Conservation (phyloP, 768 basidiomycete species). For the Termitomyces sp. region DNA sequence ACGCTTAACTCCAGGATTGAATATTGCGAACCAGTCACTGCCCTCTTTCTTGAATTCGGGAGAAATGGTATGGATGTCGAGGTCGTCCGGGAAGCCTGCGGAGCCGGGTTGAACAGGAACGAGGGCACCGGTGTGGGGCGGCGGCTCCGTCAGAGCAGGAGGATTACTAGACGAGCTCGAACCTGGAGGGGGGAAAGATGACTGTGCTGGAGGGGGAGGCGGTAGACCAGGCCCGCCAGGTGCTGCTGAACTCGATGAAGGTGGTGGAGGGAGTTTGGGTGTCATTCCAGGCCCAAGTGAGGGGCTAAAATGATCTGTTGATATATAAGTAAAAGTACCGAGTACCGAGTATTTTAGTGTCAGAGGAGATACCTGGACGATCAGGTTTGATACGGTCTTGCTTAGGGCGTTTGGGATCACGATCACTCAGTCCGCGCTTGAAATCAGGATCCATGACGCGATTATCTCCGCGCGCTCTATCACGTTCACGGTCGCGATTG, state of each 20-base stretch:
- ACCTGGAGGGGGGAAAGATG: conserved; percentile 11
- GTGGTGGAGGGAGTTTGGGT: conserved; percentile 32
- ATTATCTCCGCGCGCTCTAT: conserved; percentile 12
- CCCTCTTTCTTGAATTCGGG: conserved; percentile 69
- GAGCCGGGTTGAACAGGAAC: conserved; percentile 15
- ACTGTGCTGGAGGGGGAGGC: conserved; percentile 7
- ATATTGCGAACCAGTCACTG: conserved; percentile 84
- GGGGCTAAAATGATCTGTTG: conserved; percentile 32
- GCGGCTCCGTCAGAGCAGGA: conserved; percentile 8
- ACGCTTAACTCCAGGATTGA: conserved; percentile 76
- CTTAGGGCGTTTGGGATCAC: conserved; percentile 61
- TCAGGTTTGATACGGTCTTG: conserved; percentile 33
- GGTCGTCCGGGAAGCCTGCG: conserved; percentile 42
- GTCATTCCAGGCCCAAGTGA: conserved; percentile 31
- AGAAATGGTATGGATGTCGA: conserved; percentile 32
- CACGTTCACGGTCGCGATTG: conserved; percentile 18
- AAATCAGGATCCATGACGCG: conserved; percentile 18
- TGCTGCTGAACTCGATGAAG: conserved; percentile 22
- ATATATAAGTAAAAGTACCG: background rate
- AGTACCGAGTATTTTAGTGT: background rate
- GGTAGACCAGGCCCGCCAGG: conserved; percentile 29
- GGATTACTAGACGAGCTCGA: conserved; percentile 8
- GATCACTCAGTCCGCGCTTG: conserved; percentile 36
- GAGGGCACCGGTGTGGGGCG: conserved; percentile 11
- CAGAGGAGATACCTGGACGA: conserved; percentile 23